Evolutionary conservation across 345 rosid species (phyloP), one percentile per base, ranked within the genome.

Genomic region (Eucalyptus regnans): DNA sequence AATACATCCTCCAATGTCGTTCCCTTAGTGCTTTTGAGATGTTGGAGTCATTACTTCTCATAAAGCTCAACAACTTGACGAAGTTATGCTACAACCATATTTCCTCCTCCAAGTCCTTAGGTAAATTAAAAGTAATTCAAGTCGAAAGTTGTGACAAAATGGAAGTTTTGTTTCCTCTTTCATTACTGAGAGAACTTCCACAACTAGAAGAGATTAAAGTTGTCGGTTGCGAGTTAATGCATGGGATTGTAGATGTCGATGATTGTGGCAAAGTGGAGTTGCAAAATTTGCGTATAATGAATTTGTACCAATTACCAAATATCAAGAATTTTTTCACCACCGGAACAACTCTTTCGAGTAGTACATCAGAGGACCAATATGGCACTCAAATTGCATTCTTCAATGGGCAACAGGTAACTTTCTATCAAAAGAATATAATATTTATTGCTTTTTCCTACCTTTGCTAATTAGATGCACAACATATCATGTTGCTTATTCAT

Each of bases 221-320:
- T 64, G 20, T 0, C 0, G 0, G 0, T 7, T 64, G 76, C 41
- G 2, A 64, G 20, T 29, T 6, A 62, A 62, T 62, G 33, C 7
- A 1, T 0, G 0, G 13, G 1, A 62, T 62, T 29, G 17, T 29
- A 62, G 16, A 62, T 12, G 33, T 0, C 4, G 33, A 62, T 62
- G 71, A 29, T 29, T 6, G 71, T 62, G 71, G 33, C 33, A 29
- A 62, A 62, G 16, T 29, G 4, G 18, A 29, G 71, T 62, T 62
- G 71, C 0, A 0, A 6, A 62, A 62, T 3, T 29, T 62, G 71
- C 71, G 4, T 4, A 8, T 3, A 29, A 12, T 62, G 71, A 0
- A 62, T 3, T 62, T 62, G 17, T 1, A 0, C 3, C 0, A 29
- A 17, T 62, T 62, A 17, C 71, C 17, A 62, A 29, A 13, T 62